These are phyloP conservation scores for Cajanus cajan DNA, from an alignment of 306 rosid species.

Conservation along the genomic window DNA sequence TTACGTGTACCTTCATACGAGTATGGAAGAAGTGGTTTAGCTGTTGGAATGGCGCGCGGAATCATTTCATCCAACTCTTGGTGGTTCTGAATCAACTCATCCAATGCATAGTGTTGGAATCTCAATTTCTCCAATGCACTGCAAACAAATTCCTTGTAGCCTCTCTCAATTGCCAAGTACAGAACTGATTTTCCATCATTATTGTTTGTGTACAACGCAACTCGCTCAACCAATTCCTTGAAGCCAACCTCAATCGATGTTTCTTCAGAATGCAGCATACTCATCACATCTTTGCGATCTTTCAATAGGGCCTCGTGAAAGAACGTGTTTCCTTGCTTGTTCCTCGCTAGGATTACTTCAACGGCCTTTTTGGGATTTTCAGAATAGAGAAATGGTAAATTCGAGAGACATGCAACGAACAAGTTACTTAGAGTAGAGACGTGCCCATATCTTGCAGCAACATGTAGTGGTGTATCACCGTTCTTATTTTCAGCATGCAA, in stretches of 20 bases:
- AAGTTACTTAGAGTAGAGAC: background rate
- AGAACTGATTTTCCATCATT: background rate
- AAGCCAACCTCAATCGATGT: background rate
- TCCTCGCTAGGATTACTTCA: background rate
- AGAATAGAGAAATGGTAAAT: background rate
- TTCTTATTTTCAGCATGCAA: background rate
- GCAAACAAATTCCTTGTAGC: background rate
- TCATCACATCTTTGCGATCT: background rate
- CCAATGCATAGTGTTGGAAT: background rate
- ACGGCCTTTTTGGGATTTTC: background rate
- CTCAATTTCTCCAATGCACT: background rate
- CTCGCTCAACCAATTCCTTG: background rate
- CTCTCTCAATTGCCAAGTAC: background rate
- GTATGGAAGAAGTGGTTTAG: background rate
- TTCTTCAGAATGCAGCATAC: background rate
- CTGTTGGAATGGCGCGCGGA: rapidly evolving
- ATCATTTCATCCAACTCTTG: background rate
- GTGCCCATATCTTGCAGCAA: background rate
- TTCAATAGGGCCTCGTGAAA: conserved; percentile 3
- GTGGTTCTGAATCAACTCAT: background rate
- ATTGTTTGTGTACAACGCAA: background rate
- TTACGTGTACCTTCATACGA: no score
- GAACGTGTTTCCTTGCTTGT: background rate
- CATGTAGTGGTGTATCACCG: background rate
- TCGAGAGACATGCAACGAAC: background rate